phyloP scores from a whole-genome alignment of 805 yeast species.

The Starmerella riodocensis region DNA sequence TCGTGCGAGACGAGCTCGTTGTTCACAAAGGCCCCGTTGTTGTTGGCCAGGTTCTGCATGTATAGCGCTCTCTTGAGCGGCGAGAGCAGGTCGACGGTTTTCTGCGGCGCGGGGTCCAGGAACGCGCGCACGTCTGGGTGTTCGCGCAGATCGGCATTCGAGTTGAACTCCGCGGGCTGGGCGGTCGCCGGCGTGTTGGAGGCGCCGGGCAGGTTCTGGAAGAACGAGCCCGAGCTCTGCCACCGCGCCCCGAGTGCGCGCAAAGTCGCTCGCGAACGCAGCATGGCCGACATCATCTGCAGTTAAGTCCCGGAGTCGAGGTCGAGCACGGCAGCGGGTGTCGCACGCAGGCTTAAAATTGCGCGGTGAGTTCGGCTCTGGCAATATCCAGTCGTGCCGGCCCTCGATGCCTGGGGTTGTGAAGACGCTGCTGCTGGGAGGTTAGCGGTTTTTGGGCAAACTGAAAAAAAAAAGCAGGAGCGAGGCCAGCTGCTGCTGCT shows the following conservation, averaged over 20 bases:
- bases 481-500: no score
- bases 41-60: constrained; percentile 41
- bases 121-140: constrained; percentile 19
- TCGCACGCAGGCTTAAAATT: background rate
- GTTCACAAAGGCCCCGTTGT: constrained; percentile 61
- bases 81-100: constrained; percentile 34
- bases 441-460: no score
- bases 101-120: constrained; percentile 41
- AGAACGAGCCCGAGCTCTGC: constrained; percentile 15
- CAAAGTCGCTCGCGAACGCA: background rate
- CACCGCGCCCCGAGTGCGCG: constrained; percentile 5
- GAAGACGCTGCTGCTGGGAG: no score
- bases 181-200: background rate
- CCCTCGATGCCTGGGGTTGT: no score
- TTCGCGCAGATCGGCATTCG: constrained; percentile 18
- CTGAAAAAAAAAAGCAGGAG: no score
- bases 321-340: background rate
- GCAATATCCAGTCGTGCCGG: no score
- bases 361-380: no score
- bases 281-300: background rate
- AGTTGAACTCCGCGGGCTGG: constrained; percentile 6
- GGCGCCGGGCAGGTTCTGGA: constrained; percentile 6
- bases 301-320: background rate
- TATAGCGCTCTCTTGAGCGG: constrained; percentile 63
- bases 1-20: constrained; percentile 36